Evolutionary conservation across 306 rosid genomes (phyloP), one percentile per base, ranked within the genome.

Genomic region (Lotus japonicus): DNA sequence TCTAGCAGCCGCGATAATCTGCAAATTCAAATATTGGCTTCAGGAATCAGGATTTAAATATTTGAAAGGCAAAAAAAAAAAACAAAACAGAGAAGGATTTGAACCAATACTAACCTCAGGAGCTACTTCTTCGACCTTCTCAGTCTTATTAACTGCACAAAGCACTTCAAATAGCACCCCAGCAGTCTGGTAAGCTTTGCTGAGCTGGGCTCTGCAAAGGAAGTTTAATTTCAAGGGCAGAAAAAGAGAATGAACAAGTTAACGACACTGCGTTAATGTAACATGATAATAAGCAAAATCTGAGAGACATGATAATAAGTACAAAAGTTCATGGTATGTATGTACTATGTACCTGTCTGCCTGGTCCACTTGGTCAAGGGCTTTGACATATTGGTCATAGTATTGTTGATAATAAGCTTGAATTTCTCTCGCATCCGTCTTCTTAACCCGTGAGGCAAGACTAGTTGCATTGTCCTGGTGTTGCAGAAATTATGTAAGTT

Each of bases 1-100:
- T 83, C 77, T 90, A 45, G 99, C 99, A 51, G 99, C 99, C 18
- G 92, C 99, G 16, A 94, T 90, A 79, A 94, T 94, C 99, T 94
- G 82, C 64, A 58, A 63, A 70, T 46, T 58, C 65, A 70, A 64
- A 62, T 15, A 36, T 66, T 31, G 31, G 26, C 72, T 15, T 36
- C 43, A 59, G 41, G 46, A 66, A 12, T 36, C 43, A 59, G 41
- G 46, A 66, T 50, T 68, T 56, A 50, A 35, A 43, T 46, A 61
- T 49, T 44, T 54, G 73, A 48, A 51, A 56, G 15, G 42, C 13
- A n/a, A 63, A 21, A 63, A 33, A 48, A 14, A 0, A 15, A 49
- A 15, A 44, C 58, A 41, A 63, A 64, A 18, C 53, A 64, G 49
- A 64, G 46, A 76, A 53, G 35, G 39, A 73, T n/a, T 23, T 62